These are phyloP conservation scores for Dipteronia dyeriana DNA, from an alignment of 345 rosid species.

Conservation along the genomic window DNA sequence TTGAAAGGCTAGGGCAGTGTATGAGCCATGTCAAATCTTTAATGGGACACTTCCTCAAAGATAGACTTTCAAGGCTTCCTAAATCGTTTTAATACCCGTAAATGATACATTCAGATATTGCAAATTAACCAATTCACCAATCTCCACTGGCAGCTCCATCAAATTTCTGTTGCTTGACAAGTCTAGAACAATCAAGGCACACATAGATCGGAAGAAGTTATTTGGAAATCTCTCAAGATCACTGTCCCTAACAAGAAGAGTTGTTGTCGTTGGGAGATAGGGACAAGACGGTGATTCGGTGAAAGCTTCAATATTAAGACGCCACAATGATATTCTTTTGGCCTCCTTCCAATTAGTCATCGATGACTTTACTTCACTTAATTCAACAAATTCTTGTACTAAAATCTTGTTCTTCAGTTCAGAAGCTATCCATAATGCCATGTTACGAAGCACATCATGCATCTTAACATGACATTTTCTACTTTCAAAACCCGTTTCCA, in stretches of 20 bases:
- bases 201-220: not conserved
- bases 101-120: too few species aligned
- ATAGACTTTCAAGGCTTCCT: too few species aligned
- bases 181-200: not conserved
- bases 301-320: not conserved
- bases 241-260: constrained; percentile 4
- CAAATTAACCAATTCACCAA: not conserved
- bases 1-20: too few species aligned
- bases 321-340: constrained; percentile 8
- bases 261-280: not conserved
- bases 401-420: not conserved
- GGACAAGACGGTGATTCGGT: not conserved
- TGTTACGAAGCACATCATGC: constrained; percentile 30
- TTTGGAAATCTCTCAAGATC: not conserved
- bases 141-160: not conserved
- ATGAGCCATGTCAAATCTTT: too few species aligned
- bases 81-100: too few species aligned
- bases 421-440: constrained; percentile 28
- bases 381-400: not conserved
- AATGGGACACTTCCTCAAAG: too few species aligned
- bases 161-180: not conserved
- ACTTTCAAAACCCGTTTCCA: constrained; percentile 17
- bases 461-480: not conserved
- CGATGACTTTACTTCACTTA: too few species aligned
- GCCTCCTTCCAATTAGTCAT: not conserved